A percentile compares a stretch with the other conserved stretches of the same genome.
These are phyloP conservation scores for Zoysia matrella DNA, from an alignment of 202 grass and related monocot genomes.

Conservation along the genomic window DNA sequence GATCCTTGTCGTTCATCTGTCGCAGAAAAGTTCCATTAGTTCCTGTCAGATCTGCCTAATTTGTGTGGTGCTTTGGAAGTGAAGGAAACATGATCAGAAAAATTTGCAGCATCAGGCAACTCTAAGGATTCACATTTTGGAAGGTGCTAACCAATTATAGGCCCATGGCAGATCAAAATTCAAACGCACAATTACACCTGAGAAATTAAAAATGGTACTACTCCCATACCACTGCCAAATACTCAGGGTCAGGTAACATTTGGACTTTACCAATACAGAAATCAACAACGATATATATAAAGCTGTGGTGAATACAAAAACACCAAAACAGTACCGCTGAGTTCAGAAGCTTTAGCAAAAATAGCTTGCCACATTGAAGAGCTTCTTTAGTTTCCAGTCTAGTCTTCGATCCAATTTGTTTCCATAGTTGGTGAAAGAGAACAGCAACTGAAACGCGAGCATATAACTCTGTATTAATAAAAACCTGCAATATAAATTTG, in stretches of 20 bases:
- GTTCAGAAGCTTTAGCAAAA: constrained; percentile 82
- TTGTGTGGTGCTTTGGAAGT: constrained; percentile 21
- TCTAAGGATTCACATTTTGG: constrained; percentile 21
- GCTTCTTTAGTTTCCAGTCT: constrained; percentile 53
- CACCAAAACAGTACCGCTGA: constrained; percentile 62
- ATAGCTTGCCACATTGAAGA: constrained; percentile 72
- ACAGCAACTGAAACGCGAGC: constrained; percentile 88
- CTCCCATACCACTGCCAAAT: not conserved
- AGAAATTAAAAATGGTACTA: not conserved
- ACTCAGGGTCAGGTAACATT: constrained; percentile 15
- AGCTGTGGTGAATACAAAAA: constrained; percentile 15
- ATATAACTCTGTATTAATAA: constrained; percentile 97
- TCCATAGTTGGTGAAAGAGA: constrained; percentile 60
- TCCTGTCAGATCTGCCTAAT: constrained; percentile 12
- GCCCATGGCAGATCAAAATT: constrained; percentile 14
- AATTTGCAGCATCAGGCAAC: constrained; percentile 28
- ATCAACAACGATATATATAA: not conserved
- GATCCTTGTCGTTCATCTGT: constrained; percentile 89
- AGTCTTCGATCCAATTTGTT: constrained; percentile 12
- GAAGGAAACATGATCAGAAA: constrained; percentile 7
- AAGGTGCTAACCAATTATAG: constrained; percentile 12
- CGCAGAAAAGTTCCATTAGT: constrained; percentile 34
- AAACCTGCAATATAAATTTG: constrained; percentile 65
- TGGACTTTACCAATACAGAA: not conserved
- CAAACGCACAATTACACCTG: constrained; percentile 26